Evolutionary conservation across 805 yeast species (phyloP), one percentile per base, ranked within the genome.

Genomic region (Candida oleophila): DNA sequence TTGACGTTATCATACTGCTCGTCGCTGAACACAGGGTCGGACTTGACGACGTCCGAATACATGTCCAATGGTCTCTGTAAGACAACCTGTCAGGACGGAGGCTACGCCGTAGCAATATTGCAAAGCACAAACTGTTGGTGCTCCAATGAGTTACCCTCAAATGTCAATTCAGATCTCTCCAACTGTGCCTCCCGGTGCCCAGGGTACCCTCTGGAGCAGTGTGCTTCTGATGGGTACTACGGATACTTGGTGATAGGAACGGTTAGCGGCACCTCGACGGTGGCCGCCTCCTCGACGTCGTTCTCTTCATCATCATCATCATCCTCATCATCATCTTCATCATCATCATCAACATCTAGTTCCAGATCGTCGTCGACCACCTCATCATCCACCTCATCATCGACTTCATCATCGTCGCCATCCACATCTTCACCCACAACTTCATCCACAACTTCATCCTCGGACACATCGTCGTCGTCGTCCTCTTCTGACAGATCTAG

Each of bases 71-170:
- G 89, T 2, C 58, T 55, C 9, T 83, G 89, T 57, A 55, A 69
- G 2, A 69, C 64, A 39, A 60, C 66, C 18, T 83, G 89, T 56
- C 15, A 46, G 19, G 21, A 7, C 21, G 22, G 22, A 15, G 1
- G 77, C 5, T 75, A 66, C 50, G 71, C 79, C 8, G 80, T 72
- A 48, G 89, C 81, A 15, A 73, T 83, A 36, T 62, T 83, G 33
- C 81, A 69, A 52, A 71, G 68, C n/a, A 50, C 64, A 34, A 34
- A 65, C 40, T 83, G 89, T 60, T 84, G 85, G 84, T 83, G 89
- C 57, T 73, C 87, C 4, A 73, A 82, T 55, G 50, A 55, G 7
- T 61, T 73, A 18, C 88, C 89, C 0, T 67, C 56, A 1, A n/a
- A 52, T 59, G 15, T 69, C 82, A 0, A 68, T 66, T 0, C n/a